Conservation (phyloP, 2,329 filamentous ascomycete species). For the Botrytis galanthina region DNA sequence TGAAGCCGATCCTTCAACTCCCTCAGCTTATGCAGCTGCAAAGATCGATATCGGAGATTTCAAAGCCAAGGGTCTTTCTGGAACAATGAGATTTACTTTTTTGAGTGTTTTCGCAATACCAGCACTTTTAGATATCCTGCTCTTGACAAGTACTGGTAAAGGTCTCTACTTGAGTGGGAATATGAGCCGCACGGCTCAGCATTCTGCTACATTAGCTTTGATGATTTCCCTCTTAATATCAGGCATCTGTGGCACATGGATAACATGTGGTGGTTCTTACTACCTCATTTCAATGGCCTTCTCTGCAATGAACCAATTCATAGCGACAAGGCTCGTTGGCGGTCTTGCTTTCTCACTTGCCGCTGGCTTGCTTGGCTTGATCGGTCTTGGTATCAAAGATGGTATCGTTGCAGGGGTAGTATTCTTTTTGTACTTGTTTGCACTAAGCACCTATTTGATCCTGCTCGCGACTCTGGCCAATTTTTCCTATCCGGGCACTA, state of each 20-base stretch:
- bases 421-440: constrained; percentile 58
- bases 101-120: constrained; percentile 61
- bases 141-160: constrained; percentile 57
- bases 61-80: constrained; percentile 41
- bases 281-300: constrained; percentile 58
- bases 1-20: constrained; percentile 15
- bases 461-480: constrained; percentile 50
- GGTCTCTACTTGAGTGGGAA: constrained; percentile 59
- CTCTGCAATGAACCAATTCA: constrained; percentile 43
- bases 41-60: constrained; percentile 50
- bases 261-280: constrained; percentile 61
- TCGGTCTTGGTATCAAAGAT: constrained; percentile 47
- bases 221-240: constrained; percentile 58
- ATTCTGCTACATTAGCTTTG: constrained; percentile 53
- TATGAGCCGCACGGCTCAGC: constrained; percentile 51
- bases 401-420: constrained; percentile 49
- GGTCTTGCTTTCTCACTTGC: constrained; percentile 44
- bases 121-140: constrained; percentile 58
- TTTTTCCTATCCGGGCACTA: constrained; percentile 51
- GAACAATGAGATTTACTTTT: constrained; percentile 51
- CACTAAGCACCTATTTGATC: constrained; percentile 57
- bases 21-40: constrained; percentile 48
- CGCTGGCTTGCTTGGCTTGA: constrained; percentile 46
- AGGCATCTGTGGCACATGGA: constrained; percentile 61
- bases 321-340: constrained; percentile 46